A percentile compares a stretch with the other conserved stretches of the same genome.
phyloP scores from a whole-genome alignment of 208 protist species.

The Leishmania amazonensis region DNA sequence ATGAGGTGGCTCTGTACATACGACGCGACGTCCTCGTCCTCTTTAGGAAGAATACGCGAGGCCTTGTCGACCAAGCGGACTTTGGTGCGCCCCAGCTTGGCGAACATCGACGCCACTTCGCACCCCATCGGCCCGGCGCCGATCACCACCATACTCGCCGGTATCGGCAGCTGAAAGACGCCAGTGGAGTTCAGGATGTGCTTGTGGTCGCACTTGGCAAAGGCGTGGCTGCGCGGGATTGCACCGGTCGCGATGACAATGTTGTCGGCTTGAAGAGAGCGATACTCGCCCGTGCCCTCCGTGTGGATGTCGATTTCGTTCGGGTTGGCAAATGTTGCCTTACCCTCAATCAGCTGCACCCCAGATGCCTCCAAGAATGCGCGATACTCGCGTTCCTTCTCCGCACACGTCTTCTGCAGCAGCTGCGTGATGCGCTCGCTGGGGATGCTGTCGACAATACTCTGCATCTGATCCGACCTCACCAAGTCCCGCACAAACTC shows the following conservation, averaged over 20 bases:
- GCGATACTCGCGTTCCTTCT: slow-evolving; percentile 43
- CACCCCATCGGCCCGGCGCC: slow-evolving; percentile 68
- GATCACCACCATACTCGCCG: slow-evolving; percentile 70
- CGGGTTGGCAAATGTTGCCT: slow-evolving; percentile 55
- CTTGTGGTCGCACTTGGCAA: slow-evolving; percentile 40
- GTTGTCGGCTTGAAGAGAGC: slow-evolving; percentile 60
- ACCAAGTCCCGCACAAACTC: slow-evolving; percentile 37
- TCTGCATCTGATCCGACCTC: slow-evolving; percentile 19
- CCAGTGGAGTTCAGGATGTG: slow-evolving; percentile 52
- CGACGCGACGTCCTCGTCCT: slow-evolving; percentile 70
- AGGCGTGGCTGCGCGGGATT: slow-evolving; percentile 42
- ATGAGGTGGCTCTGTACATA: slow-evolving; percentile 49
- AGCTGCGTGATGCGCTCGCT: slow-evolving; percentile 39
- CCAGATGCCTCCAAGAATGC: slow-evolving; percentile 33
- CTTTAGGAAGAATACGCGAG: slow-evolving; percentile 50
- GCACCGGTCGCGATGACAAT: slow-evolving; percentile 78
- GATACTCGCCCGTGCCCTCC: slow-evolving; percentile 49
- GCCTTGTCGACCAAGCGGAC: slow-evolving; percentile 64
- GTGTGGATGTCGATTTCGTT: slow-evolving; percentile 64
- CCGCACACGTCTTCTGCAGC: slow-evolving; percentile 39
- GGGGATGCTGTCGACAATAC: slow-evolving; percentile 30
- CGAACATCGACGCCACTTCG: slow-evolving; percentile 78
- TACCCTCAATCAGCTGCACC: slow-evolving; percentile 62
- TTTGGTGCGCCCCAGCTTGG: slow-evolving; percentile 62
- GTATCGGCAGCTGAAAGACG: slow-evolving; percentile 59